Evolutionary conservation across 2,329 filamentous ascomycete genomes (phyloP), one percentile per base, ranked within the genome.

Genomic region (Ilyonectria destructans): DNA sequence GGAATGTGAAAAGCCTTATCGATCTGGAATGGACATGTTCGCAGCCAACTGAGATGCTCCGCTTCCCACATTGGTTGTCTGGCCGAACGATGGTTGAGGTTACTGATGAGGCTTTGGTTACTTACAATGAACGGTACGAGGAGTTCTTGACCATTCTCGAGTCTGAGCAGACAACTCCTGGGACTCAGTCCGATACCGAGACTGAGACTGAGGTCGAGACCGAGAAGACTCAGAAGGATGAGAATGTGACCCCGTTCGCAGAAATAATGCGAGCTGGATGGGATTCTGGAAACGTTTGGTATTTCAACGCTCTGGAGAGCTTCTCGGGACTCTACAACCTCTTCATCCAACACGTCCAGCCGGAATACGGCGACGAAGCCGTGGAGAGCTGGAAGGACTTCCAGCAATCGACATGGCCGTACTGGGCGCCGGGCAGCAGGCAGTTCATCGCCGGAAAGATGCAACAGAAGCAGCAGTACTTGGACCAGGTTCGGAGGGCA

Each of bases 11-110:
- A 35, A 69, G 58, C 52, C 56, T 82, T 12, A 75, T 82, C 65
- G 80, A 82, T 57, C 73, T 81, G 4, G 79, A 82, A 67, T 82
- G 76, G 76, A 73, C 76, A 23, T 77, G 70, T 49, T 67, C 76
- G 15, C 64, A 61, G n/a, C 76, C 78, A 15, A 43, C 76, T 12
- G 78, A 81, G 62, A 78, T 80, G 70, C 52, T 73, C n/a, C 58
- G 65, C 15, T 71, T 74, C 17, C 79, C 80, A 3, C 68, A 75
- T 66, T 82, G 78, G 79, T 65, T 82, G 23, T 60, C 61, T 21
- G 57, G 52, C 6, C 65, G 49, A 13, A 54, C 29, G 9, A 46
- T 62, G n/a, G 58, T 43, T 17, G 40, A 43, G 19, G 40, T 43
- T 43, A 43, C 40, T n/a, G 40, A 43, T n/a, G 40, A 43, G 17